These are phyloP conservation scores for Wickerhamomyces pijperi DNA, from an alignment of 805 yeast genomes.

Conservation along the genomic window DNA sequence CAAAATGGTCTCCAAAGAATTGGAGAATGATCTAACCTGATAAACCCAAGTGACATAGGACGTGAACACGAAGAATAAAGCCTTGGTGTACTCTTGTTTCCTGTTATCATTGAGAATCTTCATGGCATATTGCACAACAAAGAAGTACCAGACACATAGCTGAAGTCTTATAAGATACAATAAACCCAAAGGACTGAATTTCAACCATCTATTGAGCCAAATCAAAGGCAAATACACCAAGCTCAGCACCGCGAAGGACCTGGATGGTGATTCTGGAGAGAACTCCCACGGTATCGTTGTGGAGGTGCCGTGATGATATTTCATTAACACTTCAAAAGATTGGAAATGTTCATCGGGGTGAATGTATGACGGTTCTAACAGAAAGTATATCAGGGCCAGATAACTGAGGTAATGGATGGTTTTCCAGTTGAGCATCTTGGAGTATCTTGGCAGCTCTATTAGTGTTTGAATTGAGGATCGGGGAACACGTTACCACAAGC, in stretches of 20 bases:
- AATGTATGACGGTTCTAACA: conserved; percentile 68
- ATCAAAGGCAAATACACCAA: conserved; percentile 60
- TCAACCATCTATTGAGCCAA: conserved; percentile 22
- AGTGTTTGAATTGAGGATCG: too few relatives aligned
- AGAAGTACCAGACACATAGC: conserved; percentile 25
- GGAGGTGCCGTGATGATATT: conserved; percentile 26
- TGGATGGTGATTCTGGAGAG: conserved; percentile 35
- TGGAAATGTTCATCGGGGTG: conserved; percentile 99
- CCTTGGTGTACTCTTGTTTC: conserved; percentile 33
- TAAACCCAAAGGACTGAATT: conserved; percentile 34
- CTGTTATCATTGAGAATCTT: conserved; percentile 33
- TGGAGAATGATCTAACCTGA: conserved; percentile 87
- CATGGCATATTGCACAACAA: conserved; percentile 25
- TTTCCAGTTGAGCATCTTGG: conserved; percentile 9
- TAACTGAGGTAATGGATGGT: conserved; percentile 15
- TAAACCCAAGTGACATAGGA: conserved; percentile 67
- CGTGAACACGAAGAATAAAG: conserved; percentile 31
- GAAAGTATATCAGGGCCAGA: conserved; percentile 32
- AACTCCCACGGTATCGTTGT: conserved; percentile 79
- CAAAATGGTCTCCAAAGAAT: conserved; percentile 58
- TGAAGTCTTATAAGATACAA: conserved; percentile 46
- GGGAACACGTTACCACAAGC: too few relatives aligned
- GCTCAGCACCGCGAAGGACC: conserved; percentile 64
- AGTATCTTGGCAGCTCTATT: neutral
- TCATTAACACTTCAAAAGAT: conserved; percentile 62